These are phyloP conservation scores for Ustilago esculenta DNA, from an alignment of 1,284 basidiomycete species.

Conservation along the genomic window DNA sequence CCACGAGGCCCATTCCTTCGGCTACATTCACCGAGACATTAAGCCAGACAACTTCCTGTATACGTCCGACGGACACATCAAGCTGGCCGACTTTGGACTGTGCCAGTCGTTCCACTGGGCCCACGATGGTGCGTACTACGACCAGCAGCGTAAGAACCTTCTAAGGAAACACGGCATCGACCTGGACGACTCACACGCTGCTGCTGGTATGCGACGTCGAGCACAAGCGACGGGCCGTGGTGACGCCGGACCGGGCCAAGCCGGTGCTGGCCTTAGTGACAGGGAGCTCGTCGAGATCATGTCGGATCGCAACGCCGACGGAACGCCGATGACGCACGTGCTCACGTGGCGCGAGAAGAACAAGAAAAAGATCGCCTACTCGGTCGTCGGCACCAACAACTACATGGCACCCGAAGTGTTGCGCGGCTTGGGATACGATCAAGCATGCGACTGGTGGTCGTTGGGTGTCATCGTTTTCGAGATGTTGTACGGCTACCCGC, in stretches of 20 bases:
- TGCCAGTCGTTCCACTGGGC: slow-evolving; percentile 69
- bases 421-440: slow-evolving; percentile 83
- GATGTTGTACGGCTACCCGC: slow-evolving; percentile 78
- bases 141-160: slow-evolving; percentile 87
- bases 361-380: slow-evolving; percentile 86
- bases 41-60: slow-evolving; percentile 97
- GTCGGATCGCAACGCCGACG: slow-evolving; percentile 61
- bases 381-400: slow-evolving; percentile 74
- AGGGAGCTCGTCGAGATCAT: slow-evolving; percentile 57
- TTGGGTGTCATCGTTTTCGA: slow-evolving; percentile 83
- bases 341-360: slow-evolving; percentile 92
- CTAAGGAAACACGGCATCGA: slow-evolving; percentile 93
- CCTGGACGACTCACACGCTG: slow-evolving; percentile 78
- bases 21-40: slow-evolving; percentile 97
- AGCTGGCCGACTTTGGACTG: slow-evolving; percentile 92
- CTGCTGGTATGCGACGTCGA: slow-evolving; percentile 30
- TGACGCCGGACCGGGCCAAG: slow-evolving; percentile 23
- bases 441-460: slow-evolving; percentile 98
- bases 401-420: slow-evolving; percentile 94
- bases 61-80: slow-evolving; percentile 89
- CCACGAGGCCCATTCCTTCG: slow-evolving; percentile 89
- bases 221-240: slow-evolving; percentile 27
- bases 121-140: slow-evolving; percentile 75
- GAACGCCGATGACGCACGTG: slow-evolving; percentile 62
- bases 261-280: slow-evolving; percentile 40